Base-by-base conservation (phyloP, 2,329 filamentous ascomycete species). In the Endothia cerciana region DNA sequence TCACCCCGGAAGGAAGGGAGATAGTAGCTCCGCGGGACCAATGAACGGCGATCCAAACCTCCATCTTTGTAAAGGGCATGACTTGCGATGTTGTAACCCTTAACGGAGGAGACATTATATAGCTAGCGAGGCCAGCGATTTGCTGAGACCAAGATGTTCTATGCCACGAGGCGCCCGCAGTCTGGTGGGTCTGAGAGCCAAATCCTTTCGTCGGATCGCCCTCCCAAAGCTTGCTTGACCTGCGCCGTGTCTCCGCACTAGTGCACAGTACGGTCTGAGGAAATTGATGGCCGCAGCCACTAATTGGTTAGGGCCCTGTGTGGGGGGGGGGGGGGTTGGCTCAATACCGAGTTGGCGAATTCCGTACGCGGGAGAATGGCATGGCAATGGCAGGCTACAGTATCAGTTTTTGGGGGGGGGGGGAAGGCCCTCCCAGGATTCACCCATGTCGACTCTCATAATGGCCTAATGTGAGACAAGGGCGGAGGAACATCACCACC, bases 141-240 rank as follows among this genome's bases (percentile, higher is more conserved):
- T 28, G 22, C 47, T 30, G 47, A 51, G 25, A 51, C 13, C 25
- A 5, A 49, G 22, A 38, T 38, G 55, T n/a, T n/a, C 33, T 15
- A 57, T 22, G 55, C 55, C 55, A 58, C 55, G 33, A 58, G 55
- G 55, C 55, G 22, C 36, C 33, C n/a, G 55, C 36, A 58, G 11
- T 7, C 19, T 17, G 22, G 36, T 58, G 55, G 55, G 38, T 40
- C 47, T 28, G 10, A 17, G 17, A 30, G 25, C 47, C 47, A 15
- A 51, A 30, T 28, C 28, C 47, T n/a, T 40, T 41, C n/a, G 15
- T 40, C 55, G 36, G 55, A 38, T 58, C 38, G 33, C 33, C 36
- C 33, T 38, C 36, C 36, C 28, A n/a, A 22, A 17, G 30, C 30
- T 51, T 7, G 10, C 22, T 51, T 51, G 43, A 13, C 43, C 43